Evolutionary conservation across 2,329 filamentous ascomycete genomes (phyloP), one percentile per base, ranked within the genome.

Genomic region (Monosporascus sp.): DNA sequence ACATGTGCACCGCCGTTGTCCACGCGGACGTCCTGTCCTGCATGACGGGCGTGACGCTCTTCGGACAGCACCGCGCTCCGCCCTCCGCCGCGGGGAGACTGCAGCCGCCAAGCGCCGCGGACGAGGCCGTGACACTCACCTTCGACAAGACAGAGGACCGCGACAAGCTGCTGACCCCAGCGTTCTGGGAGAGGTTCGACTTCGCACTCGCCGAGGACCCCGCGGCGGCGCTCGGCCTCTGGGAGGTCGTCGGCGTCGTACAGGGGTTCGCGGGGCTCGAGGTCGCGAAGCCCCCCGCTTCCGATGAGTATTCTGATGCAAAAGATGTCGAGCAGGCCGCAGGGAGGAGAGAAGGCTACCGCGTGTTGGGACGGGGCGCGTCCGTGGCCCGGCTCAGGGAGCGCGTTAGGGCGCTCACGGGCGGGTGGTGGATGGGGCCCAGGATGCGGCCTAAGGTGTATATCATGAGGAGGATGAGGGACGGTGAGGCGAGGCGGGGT

Each of bases 11-110:
- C 3, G 62, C 74, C 6, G 68, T 79, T 40, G 75, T 85, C 43
- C 85, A 88, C 63, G 81, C 84, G 47, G 85, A 88, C 61, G 82
- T 87, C 14, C 72, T 85, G 11, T 80, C 81, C 48, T 88, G 85
- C 73, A 88, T 88, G 85, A 88, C 85, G 31, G 85, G 85, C 50
- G 78, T 87, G 9, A 86, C 85, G 3, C 80, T 85, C 50, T 88
- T 88, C 60, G 78, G 80, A 18, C 78, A 82, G 58, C 75, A 79
- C 51, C 70, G 69, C 41, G 59, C 55, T 44, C 58, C 59, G 52
- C 59, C 55, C 37, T 55, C 61, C 31, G 55, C 60, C 3, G 62
- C 31, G 9, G 31, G 31, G 31, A 35, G 31, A 35, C 31, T 35
- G 31, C 31, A 35, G 31, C 2, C 31, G 31, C 31, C 31, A 35